A percentile compares a stretch with the other conserved stretches of the same genome.
phyloP scores from a whole-genome alignment of 2,329 filamentous ascomycete species.

The Colletotrichum salicis region DNA sequence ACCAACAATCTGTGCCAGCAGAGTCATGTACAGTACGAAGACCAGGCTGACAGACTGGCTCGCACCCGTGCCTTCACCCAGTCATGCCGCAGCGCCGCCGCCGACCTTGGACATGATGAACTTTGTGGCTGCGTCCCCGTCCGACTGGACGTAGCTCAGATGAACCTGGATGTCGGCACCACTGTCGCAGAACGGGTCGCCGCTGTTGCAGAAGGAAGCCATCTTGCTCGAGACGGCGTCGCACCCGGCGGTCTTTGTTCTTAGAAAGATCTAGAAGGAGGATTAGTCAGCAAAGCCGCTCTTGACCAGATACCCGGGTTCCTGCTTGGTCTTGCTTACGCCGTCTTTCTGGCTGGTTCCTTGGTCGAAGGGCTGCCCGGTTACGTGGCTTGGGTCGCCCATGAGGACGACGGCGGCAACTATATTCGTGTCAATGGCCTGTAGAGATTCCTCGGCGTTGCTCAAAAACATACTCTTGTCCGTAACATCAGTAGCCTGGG shows the following conservation, averaged over 20 bases:
- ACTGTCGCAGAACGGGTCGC: slow-evolving; percentile 52
- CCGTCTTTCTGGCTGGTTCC: slow-evolving; percentile 50
- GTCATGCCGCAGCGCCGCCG: background rate
- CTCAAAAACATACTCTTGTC: slow-evolving; percentile 40
- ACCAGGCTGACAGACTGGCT: background rate
- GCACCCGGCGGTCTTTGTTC: slow-evolving; percentile 47
- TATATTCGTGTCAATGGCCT: slow-evolving; percentile 31
- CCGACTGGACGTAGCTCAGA: slow-evolving; percentile 47
- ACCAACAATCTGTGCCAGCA: background rate
- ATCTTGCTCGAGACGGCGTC: slow-evolving; percentile 47
- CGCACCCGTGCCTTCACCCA: too few relatives aligned
- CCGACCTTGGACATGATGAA: slow-evolving; percentile 45
- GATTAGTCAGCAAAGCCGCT: background rate
- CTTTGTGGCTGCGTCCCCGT: slow-evolving; percentile 46
- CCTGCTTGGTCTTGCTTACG: slow-evolving; percentile 42
- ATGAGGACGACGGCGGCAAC: slow-evolving; percentile 53
- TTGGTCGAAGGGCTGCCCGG: slow-evolving; percentile 46
- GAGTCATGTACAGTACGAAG: background rate
- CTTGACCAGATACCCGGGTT: too few relatives aligned
- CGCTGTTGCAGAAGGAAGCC: slow-evolving; percentile 53
- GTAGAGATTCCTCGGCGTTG: background rate
- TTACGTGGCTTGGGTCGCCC: slow-evolving; percentile 54
- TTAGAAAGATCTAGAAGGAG: slow-evolving; percentile 46
- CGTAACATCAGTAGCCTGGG: slow-evolving; percentile 43
- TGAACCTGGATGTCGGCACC: slow-evolving; percentile 45